Evolutionary conservation across 1,284 basidiomycete genomes (phyloP).

Genomic region (Malassezia obtusa): DNA sequence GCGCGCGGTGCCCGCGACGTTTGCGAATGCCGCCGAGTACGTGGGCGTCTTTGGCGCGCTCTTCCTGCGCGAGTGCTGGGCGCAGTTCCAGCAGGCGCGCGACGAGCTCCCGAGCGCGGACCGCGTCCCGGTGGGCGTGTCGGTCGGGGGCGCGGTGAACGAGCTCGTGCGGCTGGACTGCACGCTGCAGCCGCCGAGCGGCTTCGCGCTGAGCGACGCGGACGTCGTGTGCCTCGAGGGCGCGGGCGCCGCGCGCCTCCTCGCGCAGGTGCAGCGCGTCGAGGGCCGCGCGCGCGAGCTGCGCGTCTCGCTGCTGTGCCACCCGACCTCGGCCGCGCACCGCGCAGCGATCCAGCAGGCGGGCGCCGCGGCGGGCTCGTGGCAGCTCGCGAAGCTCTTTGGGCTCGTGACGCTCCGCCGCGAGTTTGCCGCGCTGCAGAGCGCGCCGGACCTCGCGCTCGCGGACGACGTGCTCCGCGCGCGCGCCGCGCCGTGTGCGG

Average conservation of each 20-base stretch:
- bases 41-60: conserved; percentile 70
- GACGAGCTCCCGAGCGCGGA: conserved; percentile 52
- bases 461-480: conserved; percentile 63
- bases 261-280: conserved; percentile 10
- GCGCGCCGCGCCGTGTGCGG: conserved; percentile 52
- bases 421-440: conserved; percentile 79
- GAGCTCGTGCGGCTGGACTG: conserved; percentile 59
- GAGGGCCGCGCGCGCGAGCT: neutral
- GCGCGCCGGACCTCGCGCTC: conserved; percentile 72
- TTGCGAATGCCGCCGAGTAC: conserved; percentile 63
- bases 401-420: conserved; percentile 84
- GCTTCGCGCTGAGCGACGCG: conserved; percentile 1
- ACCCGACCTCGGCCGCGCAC: neutral
- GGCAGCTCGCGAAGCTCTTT: conserved; percentile 70
- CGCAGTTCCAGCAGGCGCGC: conserved; percentile 66
- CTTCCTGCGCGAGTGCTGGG: conserved; percentile 84
- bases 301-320: neutral
- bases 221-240: conserved; percentile 11
- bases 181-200: neutral
- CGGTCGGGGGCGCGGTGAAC: conserved; percentile 8
- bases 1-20: conserved; percentile 54
- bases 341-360: conserved; percentile 9
- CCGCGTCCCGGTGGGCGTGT: neutral
- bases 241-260: neutral
- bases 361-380: conserved; percentile 45